phyloP scores from a whole-genome alignment of 179 eudicot genomes.

The Gypsophila paniculata region DNA sequence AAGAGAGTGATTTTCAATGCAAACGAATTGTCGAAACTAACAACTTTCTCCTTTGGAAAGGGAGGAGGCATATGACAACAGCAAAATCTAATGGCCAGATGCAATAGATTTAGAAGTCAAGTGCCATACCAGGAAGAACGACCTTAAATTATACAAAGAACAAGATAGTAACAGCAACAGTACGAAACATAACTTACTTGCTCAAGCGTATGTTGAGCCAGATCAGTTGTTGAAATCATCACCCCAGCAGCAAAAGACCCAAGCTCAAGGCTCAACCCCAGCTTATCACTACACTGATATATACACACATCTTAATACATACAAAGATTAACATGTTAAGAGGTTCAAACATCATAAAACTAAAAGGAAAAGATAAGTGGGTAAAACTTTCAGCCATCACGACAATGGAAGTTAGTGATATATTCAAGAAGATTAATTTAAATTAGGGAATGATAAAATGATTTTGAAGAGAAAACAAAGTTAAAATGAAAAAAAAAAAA shows the following conservation, averaged over 20 bases:
- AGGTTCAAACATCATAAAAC: not conserved
- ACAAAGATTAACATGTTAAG: not conserved
- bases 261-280: slow-evolving; percentile 93
- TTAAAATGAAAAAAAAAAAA: too few species aligned
- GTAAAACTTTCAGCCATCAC: not conserved
- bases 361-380: not conserved
- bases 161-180: not conserved
- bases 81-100: not conserved
- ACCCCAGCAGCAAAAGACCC: slow-evolving; percentile 99
- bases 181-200: slow-evolving; percentile 51
- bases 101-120: not conserved
- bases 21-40: not conserved
- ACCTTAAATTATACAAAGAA: not conserved
- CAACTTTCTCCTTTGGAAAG: not conserved
- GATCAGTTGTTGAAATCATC: slow-evolving; percentile 94
- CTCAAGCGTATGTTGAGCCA: slow-evolving; percentile 87
- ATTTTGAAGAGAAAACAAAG: too few species aligned
- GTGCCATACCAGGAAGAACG: not conserved
- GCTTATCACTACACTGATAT: slow-evolving; percentile 91
- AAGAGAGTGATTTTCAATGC: not conserved
- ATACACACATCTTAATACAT: slow-evolving; percentile 10
- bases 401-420: too few species aligned
- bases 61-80: not conserved
- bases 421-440: too few species aligned
- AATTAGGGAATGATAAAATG: not conserved